Percentiles rank a stretch among this genome's conserved stretches.
Evolutionary conservation across 352 stramenopile genomes (phyloP).

Genomic region (Saprolegnia diclina): DNA sequence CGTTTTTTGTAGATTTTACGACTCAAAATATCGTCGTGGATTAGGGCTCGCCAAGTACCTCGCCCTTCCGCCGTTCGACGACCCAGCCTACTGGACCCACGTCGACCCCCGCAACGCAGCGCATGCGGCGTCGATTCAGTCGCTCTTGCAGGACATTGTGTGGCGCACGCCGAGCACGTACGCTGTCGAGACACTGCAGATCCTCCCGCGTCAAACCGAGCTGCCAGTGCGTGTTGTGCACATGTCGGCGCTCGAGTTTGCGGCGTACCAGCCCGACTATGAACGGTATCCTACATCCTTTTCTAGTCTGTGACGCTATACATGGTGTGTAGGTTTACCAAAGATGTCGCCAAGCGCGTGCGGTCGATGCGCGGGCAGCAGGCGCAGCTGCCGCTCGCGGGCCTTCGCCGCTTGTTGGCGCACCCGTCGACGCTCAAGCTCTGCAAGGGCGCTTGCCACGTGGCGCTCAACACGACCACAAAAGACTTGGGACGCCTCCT

Average conservation of each 20-base stretch:
- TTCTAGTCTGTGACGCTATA: background rate
- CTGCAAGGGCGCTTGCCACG: slow-evolving; percentile 25
- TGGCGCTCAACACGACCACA: slow-evolving; percentile 3
- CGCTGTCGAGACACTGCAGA: slow-evolving; percentile 7
- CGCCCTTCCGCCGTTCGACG: slow-evolving; percentile 6
- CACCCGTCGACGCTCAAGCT: slow-evolving; percentile 15
- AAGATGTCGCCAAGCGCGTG: slow-evolving; percentile 15
- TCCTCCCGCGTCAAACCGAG: slow-evolving; percentile 11
- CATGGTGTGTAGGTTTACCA: slow-evolving; percentile 3
- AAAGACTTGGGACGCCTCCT: background rate
- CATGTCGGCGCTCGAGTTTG: slow-evolving; percentile 25
- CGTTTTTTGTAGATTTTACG: background rate
- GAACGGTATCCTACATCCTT: slow-evolving; percentile 1
- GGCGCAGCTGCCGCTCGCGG: background rate
- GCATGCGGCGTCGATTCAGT: slow-evolving; percentile 2
- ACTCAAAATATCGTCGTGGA: background rate
- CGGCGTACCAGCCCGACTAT: slow-evolving; percentile 19
- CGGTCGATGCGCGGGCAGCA: background rate
- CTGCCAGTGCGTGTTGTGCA: slow-evolving; percentile 6
- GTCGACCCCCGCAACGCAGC: background rate
- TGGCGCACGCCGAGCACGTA: slow-evolving; percentile 13
- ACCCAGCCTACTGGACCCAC: slow-evolving; percentile 5
- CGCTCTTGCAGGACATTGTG: slow-evolving; percentile 18
- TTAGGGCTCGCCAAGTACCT: slow-evolving; percentile 17
- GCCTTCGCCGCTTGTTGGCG: background rate